phyloP scores from a whole-genome alignment of 257 asterid genomes.

The Fraxinus cuspidata region DNA sequence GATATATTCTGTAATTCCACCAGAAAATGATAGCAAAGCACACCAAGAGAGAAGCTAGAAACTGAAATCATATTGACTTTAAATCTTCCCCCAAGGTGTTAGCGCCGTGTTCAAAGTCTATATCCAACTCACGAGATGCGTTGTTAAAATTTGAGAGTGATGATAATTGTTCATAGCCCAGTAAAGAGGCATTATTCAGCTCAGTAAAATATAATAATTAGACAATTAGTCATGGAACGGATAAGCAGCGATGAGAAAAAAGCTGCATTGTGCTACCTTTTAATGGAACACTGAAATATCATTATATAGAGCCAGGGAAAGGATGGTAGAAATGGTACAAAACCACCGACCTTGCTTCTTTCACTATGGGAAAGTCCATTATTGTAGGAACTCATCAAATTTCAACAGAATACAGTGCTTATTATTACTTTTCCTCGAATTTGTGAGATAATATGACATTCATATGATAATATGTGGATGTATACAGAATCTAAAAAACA shows the following conservation, averaged over 20 bases:
- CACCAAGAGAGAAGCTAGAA: not conserved
- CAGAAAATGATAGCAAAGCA: not conserved
- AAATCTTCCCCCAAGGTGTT: not conserved
- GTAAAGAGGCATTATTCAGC: not conserved
- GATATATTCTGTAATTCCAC: not conserved
- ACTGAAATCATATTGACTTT: not conserved
- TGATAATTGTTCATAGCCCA: not conserved
- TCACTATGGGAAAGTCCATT: not conserved
- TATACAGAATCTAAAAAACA: too few species aligned
- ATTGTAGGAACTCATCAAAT: not conserved
- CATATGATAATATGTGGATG: not conserved
- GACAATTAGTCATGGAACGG: not conserved
- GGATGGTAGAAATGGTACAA: too few species aligned
- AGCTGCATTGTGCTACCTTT: not conserved
- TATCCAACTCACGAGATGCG: not conserved
- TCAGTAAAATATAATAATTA: not conserved
- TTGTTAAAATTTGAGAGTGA: not conserved
- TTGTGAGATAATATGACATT: too few species aligned
- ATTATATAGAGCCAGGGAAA: not conserved
- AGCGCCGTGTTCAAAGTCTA: not conserved
- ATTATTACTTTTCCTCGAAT: too few species aligned
- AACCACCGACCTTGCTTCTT: not conserved
- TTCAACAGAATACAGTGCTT: not conserved
- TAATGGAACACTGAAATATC: not conserved
- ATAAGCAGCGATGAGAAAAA: too few species aligned